Percentiles rank a stretch among this genome's conserved stretches.
Conservation (phyloP, 2,329 filamentous ascomycete species). For the Pseudofabraea citricarpa region DNA sequence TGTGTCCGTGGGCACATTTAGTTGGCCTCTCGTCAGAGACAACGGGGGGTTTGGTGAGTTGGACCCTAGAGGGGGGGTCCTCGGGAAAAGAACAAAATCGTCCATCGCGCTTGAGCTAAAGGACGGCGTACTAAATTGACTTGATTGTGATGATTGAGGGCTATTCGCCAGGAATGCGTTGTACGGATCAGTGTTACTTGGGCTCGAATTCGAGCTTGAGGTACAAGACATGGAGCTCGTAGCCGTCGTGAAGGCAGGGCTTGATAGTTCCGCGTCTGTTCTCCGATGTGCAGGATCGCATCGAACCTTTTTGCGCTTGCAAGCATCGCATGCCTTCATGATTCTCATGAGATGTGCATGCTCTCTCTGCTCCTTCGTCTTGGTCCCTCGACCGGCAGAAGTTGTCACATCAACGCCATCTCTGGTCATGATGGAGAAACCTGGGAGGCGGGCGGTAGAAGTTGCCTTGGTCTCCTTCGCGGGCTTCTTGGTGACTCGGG, state of each 20-base stretch:
- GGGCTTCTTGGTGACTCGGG: constrained; percentile 20
- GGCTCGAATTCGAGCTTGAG: too few species aligned
- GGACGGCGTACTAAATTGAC: constrained; percentile 11
- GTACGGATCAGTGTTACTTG: constrained; percentile 4
- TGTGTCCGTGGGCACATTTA: too few species aligned
- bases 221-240: neutral
- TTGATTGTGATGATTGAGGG: constrained; percentile 8
- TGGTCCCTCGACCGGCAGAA: constrained; percentile 55
- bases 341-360: constrained; percentile 63
- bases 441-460: constrained; percentile 38
- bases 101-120: constrained; percentile 20
- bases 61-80: constrained; percentile 14
- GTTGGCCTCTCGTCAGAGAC: too few species aligned
- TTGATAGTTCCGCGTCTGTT: neutral
- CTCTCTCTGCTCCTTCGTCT: constrained; percentile 64
- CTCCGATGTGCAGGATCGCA: neutral
- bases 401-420: constrained; percentile 60
- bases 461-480: constrained; percentile 21
- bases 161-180: constrained; percentile 9
- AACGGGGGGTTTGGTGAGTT: constrained; percentile 17
- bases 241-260: too few species aligned
- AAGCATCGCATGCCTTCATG: constrained; percentile 62
- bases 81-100: constrained; percentile 26
- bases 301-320: constrained; percentile 58
- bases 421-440: constrained; percentile 63